Conservation (phyloP, 2,329 filamentous ascomycete genomes). For the Monilinia fructigena region DNA sequence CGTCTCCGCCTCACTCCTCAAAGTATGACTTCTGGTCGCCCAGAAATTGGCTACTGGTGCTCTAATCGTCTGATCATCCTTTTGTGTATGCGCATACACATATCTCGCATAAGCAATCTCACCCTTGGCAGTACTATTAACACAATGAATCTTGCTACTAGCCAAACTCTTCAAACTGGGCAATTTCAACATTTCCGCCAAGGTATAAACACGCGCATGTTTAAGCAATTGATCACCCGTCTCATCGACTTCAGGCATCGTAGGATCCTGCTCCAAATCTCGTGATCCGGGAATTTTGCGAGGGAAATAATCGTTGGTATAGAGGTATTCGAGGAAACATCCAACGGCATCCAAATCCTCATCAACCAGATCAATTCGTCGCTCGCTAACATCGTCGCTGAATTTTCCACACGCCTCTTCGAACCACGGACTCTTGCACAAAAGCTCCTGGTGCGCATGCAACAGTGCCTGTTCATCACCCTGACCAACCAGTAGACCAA, state of each 20-base stretch:
- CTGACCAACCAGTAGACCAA: slow-evolving; percentile 64
- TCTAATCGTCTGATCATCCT: slow-evolving; percentile 70
- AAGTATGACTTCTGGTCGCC: slow-evolving; percentile 75
- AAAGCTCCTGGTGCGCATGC: slow-evolving; percentile 75
- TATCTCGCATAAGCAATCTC: slow-evolving; percentile 91
- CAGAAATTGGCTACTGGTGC: slow-evolving; percentile 87
- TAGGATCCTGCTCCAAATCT: slow-evolving; percentile 66
- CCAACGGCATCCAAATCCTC: slow-evolving; percentile 73
- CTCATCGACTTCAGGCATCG: slow-evolving; percentile 66
- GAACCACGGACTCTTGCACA: slow-evolving; percentile 75
- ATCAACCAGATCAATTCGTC: slow-evolving; percentile 64
- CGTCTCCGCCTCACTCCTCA: slow-evolving; percentile 80
- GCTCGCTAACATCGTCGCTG: slow-evolving; percentile 59
- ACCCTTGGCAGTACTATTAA: slow-evolving; percentile 81
- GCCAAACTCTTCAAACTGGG: slow-evolving; percentile 70
- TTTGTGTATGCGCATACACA: slow-evolving; percentile 74
- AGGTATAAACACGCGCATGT: slow-evolving; percentile 85
- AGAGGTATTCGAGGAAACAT: slow-evolving; percentile 79
- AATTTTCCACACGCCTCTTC: slow-evolving; percentile 61
- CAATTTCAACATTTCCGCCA: slow-evolving; percentile 76
- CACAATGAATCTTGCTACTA: slow-evolving; percentile 87
- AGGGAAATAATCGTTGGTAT: slow-evolving; percentile 86
- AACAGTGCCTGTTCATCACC: slow-evolving; percentile 62
- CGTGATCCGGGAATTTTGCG: slow-evolving; percentile 61
- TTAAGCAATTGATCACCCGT: slow-evolving; percentile 81